These are phyloP conservation scores for Rhododendron molle DNA, from an alignment of 148 eudicot species.

Conservation along the genomic window DNA sequence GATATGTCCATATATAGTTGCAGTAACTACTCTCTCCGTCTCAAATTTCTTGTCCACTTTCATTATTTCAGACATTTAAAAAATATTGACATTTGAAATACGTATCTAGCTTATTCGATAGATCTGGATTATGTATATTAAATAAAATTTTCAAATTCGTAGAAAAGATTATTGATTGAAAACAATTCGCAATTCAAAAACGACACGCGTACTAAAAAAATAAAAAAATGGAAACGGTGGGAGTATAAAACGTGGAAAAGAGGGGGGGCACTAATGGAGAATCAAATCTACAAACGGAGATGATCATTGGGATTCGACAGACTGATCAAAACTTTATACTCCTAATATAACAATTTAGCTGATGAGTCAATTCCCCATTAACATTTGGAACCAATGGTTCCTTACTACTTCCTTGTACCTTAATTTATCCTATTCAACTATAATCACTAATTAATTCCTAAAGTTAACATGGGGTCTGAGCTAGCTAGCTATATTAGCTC, in stretches of 20 bases:
- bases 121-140: too few relatives aligned
- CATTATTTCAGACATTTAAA: too few relatives aligned
- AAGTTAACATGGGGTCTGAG: neutral
- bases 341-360: neutral
- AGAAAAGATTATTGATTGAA: too few relatives aligned
- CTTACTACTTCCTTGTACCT: neutral
- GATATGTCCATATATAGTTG: neutral
- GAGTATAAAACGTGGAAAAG: neutral
- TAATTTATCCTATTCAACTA: neutral
- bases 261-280: neutral
- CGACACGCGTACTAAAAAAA: neutral
- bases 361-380: constrained; percentile 1
- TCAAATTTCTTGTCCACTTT: neutral
- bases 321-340: neutral
- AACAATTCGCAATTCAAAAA: too few relatives aligned
- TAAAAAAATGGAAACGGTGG: neutral
- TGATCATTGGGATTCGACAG: neutral
- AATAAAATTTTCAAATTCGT: too few relatives aligned
- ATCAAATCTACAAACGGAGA: neutral
- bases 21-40: neutral
- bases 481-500: neutral
- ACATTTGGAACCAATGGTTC: neutral
- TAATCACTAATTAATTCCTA: neutral
- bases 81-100: too few relatives aligned
- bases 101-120: neutral